These are phyloP conservation scores for Musa acuminata DNA, from an alignment of 176 grass and related monocot species.

Conservation along the genomic window DNA sequence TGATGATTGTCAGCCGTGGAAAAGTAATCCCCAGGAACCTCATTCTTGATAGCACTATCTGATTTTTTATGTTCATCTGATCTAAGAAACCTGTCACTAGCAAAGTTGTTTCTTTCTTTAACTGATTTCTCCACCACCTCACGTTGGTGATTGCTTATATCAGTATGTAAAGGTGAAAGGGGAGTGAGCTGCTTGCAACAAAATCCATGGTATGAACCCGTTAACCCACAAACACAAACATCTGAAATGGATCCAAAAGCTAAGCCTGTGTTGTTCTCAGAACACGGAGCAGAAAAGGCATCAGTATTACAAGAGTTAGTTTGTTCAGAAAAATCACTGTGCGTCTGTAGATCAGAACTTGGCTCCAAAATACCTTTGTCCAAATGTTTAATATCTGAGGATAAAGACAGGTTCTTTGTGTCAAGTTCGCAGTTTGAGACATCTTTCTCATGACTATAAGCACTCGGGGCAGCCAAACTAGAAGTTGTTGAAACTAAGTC, in stretches of 20 bases:
- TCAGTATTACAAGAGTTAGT: conserved; percentile 8
- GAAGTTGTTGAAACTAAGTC: conserved; percentile 13
- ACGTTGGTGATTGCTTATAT: conserved; percentile 4
- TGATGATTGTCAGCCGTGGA: conserved; percentile 51
- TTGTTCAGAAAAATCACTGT: conserved; percentile 18
- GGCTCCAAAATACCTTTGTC: conserved; percentile 21
- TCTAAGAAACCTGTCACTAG: conserved; percentile 24
- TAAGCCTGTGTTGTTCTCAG: conserved; percentile 16
- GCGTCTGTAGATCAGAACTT: conserved; percentile 30
- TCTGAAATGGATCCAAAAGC: conserved; percentile 15
- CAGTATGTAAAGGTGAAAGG: neutral
- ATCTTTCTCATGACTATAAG: conserved; percentile 29
- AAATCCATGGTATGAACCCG: neutral
- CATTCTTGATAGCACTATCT: conserved; percentile 23
- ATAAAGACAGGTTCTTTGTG: conserved; percentile 15
- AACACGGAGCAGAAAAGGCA: conserved; percentile 14
- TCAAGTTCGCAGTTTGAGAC: conserved; percentile 26
- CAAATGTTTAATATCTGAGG: conserved; percentile 22
- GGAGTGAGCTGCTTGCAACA: neutral
- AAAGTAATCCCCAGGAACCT: conserved; percentile 41
- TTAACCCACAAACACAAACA: neutral
- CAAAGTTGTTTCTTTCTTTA: conserved; percentile 34
- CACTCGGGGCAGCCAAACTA: conserved; percentile 17
- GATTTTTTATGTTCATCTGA: conserved; percentile 49
- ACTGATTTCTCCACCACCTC: conserved; percentile 12